Percentiles rank a stretch among this genome's conserved stretches.
Conservation (phyloP, 164 flowering plant species). For the Hamamelis virginiana region DNA sequence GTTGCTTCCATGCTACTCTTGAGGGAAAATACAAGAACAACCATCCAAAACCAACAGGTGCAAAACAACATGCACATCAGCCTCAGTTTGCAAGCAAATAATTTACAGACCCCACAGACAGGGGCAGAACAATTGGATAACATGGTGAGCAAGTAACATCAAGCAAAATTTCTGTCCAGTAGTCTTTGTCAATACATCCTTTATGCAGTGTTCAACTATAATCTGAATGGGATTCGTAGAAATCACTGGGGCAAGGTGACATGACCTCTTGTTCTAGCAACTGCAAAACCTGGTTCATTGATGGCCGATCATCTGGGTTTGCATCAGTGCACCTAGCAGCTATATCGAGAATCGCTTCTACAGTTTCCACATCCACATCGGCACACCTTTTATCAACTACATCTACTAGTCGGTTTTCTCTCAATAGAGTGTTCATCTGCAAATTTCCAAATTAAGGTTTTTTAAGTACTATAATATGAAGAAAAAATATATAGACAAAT, state of each 20-base stretch:
- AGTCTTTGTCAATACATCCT: no score
- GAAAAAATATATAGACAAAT: neutral
- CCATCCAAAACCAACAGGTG: neutral
- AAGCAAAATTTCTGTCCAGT: no score
- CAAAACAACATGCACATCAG: neutral
- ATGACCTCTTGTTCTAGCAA: constrained; percentile 83
- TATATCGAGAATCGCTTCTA: constrained; percentile 78
- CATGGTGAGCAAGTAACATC: neutral
- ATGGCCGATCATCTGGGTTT: constrained; percentile 77
- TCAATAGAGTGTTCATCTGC: constrained; percentile 79
- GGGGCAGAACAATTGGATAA: neutral
- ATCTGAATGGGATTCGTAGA: constrained; percentile 88
- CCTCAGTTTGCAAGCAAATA: neutral
- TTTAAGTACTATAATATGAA: neutral
- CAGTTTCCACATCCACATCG: constrained; percentile 64
- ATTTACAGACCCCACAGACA: neutral
- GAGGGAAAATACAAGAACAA: neutral
- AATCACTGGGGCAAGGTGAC: constrained; percentile 89
- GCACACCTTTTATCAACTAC: constrained; percentile 70
- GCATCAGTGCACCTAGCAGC: constrained; percentile 79
- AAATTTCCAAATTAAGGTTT: constrained; percentile 4
- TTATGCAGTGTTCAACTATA: constrained; percentile 26
- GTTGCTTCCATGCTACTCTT: neutral
- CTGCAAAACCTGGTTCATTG: constrained; percentile 79
- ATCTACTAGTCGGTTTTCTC: constrained; percentile 66